phyloP scores from a whole-genome alignment of 164 flowering plant species.

The Brasenia schreberi region DNA sequence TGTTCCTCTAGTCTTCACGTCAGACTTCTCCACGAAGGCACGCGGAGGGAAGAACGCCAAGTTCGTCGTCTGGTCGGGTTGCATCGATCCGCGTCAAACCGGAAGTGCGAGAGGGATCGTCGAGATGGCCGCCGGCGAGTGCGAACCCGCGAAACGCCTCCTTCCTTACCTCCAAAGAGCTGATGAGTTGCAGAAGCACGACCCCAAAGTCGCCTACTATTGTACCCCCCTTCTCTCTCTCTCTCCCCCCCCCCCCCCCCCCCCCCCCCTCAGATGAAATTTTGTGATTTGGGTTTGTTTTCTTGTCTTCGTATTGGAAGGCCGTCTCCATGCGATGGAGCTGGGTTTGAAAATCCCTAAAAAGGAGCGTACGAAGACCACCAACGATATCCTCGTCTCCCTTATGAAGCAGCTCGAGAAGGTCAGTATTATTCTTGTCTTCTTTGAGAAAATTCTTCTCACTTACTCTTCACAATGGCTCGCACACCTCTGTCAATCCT shows the following conservation, averaged over 20 bases:
- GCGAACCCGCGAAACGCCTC: slow-evolving; percentile 79
- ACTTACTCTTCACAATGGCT: too few species aligned
- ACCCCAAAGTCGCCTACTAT: slow-evolving; percentile 91
- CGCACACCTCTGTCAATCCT: too few species aligned
- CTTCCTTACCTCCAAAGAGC: slow-evolving; percentile 94
- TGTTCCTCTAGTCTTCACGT: too few species aligned
- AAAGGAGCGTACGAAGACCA: slow-evolving; percentile 71
- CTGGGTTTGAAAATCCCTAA: slow-evolving; percentile 72
- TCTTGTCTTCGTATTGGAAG: slow-evolving; percentile 15
- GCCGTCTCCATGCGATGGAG: slow-evolving; percentile 96
- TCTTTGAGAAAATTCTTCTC: background rate
- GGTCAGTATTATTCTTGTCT: slow-evolving; percentile 17
- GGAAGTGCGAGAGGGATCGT: background rate
- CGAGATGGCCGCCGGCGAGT: slow-evolving; percentile 38
- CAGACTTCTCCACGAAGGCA: too few species aligned
- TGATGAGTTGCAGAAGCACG: slow-evolving; percentile 93
- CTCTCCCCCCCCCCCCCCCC: background rate
- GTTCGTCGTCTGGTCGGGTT: too few species aligned
- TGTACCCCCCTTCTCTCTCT: slow-evolving; percentile 22
- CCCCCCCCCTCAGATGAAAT: background rate
- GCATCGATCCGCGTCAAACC: too few species aligned
- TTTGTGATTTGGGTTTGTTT: background rate
- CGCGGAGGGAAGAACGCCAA: too few species aligned
- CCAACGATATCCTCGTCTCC: slow-evolving; percentile 64
- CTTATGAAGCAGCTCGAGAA: slow-evolving; percentile 96